Percentiles rank a stretch among this genome's conserved stretches.
phyloP scores from a whole-genome alignment of 2,329 filamentous ascomycete genomes.

The Didymella arachidicola region DNA sequence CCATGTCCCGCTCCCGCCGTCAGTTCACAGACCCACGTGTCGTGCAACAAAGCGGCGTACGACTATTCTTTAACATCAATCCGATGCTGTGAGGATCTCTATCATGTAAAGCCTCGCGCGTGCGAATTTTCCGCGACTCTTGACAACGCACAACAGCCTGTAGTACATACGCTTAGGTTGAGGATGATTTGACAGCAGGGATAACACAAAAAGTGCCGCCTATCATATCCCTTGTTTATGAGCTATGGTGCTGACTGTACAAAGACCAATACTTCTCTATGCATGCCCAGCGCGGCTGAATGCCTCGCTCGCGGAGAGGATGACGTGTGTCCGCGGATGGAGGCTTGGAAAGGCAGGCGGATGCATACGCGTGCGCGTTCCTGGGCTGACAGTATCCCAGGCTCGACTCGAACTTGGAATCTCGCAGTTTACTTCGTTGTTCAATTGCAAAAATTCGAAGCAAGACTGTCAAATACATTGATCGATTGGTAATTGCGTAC shows the following conservation, averaged over 20 bases:
- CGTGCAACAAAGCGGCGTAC: neutral
- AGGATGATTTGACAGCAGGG: neutral
- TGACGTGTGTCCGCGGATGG: constrained; percentile 3
- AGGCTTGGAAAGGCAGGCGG: constrained; percentile 2
- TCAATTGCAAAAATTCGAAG: neutral
- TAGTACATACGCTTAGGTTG: neutral
- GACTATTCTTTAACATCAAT: neutral
- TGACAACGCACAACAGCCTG: neutral
- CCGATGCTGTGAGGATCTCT: neutral
- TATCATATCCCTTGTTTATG: neutral
- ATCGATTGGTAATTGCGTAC: neutral
- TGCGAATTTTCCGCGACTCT: neutral
- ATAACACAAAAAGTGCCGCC: neutral
- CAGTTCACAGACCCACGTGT: neutral
- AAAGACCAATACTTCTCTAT: constrained; percentile 9
- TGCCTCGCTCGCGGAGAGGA: neutral
- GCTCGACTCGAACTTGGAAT: neutral
- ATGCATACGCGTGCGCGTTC: neutral
- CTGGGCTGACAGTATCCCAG: neutral
- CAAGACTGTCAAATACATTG: neutral
- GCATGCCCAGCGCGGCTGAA: constrained; percentile 10
- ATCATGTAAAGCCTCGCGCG: neutral
- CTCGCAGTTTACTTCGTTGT: neutral
- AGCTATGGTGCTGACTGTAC: constrained; percentile 7
- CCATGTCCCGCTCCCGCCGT: constrained; percentile 10